phyloP scores from a whole-genome alignment of 2,329 filamentous ascomycete species.

The Epichloe sp. region DNA sequence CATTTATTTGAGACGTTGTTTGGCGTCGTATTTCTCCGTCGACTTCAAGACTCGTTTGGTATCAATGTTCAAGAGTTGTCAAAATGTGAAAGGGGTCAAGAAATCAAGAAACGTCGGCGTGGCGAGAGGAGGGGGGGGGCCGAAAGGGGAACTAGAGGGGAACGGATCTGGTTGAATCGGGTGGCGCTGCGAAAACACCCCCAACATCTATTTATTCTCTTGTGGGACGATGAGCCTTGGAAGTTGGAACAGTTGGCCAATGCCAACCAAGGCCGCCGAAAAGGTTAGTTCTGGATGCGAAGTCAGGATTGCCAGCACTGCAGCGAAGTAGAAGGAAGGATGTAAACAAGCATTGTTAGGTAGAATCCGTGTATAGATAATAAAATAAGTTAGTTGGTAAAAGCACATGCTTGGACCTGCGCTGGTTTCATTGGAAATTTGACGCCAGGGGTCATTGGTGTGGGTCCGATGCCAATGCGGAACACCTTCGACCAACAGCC shows the following conservation, averaged over 20 bases:
- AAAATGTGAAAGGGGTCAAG: background rate
- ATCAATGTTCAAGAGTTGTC: no score
- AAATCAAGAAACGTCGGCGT: background rate
- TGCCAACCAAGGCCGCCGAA: no score
- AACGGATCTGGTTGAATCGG: background rate
- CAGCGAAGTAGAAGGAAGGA: background rate
- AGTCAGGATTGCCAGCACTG: no score
- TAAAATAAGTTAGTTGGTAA: background rate
- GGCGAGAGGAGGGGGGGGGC: background rate
- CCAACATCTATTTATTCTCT: background rate
- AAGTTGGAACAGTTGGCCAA: background rate
- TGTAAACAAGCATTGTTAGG: background rate
- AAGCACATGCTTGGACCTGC: background rate
- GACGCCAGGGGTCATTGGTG: background rate
- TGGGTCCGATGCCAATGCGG: background rate
- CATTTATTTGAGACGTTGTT: background rate
- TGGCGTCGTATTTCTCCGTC: background rate
- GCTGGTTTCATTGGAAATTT: background rate
- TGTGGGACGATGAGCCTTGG: background rate
- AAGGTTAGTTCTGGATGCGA: no score
- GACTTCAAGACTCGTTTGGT: background rate
- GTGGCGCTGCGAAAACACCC: background rate
- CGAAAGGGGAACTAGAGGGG: background rate
- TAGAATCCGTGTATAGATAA: background rate
- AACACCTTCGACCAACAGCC: background rate